A percentile compares a stretch with the other conserved stretches of the same genome.
These are phyloP conservation scores for Balakata baccata DNA, from an alignment of 345 rosid species.

Conservation along the genomic window DNA sequence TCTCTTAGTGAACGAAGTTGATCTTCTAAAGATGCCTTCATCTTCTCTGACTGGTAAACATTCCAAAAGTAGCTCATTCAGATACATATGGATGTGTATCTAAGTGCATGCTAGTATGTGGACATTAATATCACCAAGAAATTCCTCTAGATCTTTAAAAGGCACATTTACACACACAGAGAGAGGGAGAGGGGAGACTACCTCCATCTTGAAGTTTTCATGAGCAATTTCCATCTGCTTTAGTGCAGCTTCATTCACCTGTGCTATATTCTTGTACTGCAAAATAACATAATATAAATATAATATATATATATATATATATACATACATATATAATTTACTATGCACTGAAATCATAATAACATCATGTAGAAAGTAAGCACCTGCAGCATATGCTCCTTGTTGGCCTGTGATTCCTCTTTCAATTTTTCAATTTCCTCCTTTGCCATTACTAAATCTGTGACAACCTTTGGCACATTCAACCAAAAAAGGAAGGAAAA, in stretches of 20 bases:
- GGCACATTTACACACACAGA: no score
- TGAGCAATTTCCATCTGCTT: slow-evolving; percentile 92
- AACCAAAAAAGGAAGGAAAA: slow-evolving; percentile 12
- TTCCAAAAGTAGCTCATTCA: background rate
- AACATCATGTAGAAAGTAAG: slow-evolving; percentile 11
- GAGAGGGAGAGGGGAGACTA: slow-evolving; percentile 19
- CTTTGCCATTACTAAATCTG: slow-evolving; percentile 51
- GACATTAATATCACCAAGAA: background rate
- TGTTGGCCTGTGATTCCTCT: slow-evolving; percentile 73
- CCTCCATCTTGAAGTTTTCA: slow-evolving; percentile 78
- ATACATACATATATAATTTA: no score
- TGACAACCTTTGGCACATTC: slow-evolving; percentile 40
- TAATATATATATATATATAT: background rate
- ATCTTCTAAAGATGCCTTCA: slow-evolving; percentile 63
- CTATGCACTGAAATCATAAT: background rate
- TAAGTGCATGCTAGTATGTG: background rate
- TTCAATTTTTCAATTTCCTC: slow-evolving; percentile 68
- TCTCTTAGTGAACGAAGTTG: slow-evolving; percentile 65
- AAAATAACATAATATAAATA: background rate
- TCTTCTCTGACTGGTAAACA: slow-evolving; percentile 57
- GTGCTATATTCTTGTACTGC: slow-evolving; percentile 93
- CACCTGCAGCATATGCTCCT: slow-evolving; percentile 96
- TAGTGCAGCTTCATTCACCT: slow-evolving; percentile 82
- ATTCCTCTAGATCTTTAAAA: background rate
- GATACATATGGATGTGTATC: background rate